A percentile compares a stretch with the other conserved stretches of the same genome.
phyloP scores from a whole-genome alignment of 1,139 yeast species.

The Sugiyamaella sp. region DNA sequence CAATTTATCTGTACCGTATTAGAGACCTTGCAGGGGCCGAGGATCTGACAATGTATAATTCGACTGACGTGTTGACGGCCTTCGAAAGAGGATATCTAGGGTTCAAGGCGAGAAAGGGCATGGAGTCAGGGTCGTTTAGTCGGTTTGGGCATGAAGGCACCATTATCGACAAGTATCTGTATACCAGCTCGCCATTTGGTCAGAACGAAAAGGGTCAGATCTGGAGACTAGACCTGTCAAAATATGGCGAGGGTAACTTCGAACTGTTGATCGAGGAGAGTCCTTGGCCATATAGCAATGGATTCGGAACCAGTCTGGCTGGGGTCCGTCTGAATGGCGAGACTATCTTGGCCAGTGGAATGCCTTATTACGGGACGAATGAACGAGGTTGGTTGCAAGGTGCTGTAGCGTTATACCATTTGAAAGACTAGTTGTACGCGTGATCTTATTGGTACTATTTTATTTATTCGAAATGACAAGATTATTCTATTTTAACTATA shows the following conservation, averaged over 20 bases:
- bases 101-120: conserved; percentile 18
- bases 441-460: conserved; percentile 22
- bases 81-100: conserved; percentile 5
- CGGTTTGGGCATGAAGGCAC: conserved; percentile 45
- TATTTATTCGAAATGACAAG: conserved; percentile 17
- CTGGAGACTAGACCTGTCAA: conserved; percentile 44
- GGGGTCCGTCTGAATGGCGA: conserved; percentile 33
- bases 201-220: conserved; percentile 49
- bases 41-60: background rate
- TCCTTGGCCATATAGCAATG: conserved; percentile 42
- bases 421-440: conserved; percentile 7
- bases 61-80: conserved; percentile 11
- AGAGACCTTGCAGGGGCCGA: conserved; percentile 23
- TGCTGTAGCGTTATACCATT: conserved; percentile 30
- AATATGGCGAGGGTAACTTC: conserved; percentile 20
- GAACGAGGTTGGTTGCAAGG: conserved; percentile 33
- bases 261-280: conserved; percentile 33
- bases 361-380: conserved; percentile 49
- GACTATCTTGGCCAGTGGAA: conserved; percentile 47
- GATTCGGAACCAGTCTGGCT: conserved; percentile 48
- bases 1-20: conserved; percentile 44
- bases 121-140: conserved; percentile 29
- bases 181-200: conserved; percentile 48
- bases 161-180: conserved; percentile 35
- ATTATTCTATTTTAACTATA: background rate